phyloP scores from a whole-genome alignment of 306 rosid genomes.

The Ochetophila trinervis region DNA sequence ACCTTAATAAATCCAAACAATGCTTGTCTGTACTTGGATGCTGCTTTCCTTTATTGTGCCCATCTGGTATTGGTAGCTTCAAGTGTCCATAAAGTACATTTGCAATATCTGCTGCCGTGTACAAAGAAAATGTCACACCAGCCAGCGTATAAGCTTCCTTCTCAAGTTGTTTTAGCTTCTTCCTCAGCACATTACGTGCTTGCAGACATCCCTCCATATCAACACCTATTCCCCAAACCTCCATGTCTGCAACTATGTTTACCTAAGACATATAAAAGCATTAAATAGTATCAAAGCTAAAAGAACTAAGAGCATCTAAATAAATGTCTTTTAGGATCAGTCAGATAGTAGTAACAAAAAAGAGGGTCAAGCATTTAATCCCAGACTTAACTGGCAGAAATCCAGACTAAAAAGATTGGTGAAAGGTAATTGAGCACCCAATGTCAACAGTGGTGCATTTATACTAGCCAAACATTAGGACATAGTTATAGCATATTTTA shows the following conservation, averaged over 20 bases:
- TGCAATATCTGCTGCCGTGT: slow-evolving; percentile 86
- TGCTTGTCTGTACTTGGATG: slow-evolving; percentile 95
- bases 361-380: too few species aligned
- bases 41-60: slow-evolving; percentile 66
- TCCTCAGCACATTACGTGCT: slow-evolving; percentile 76
- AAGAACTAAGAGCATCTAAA: neutral
- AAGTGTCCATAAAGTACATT: slow-evolving; percentile 70
- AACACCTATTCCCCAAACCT: slow-evolving; percentile 91
- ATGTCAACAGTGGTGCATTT: slow-evolving; percentile 1
- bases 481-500: neutral
- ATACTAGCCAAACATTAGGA: neutral
- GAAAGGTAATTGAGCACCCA: slow-evolving; percentile 1
- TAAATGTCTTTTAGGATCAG: neutral
- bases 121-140: slow-evolving; percentile 75
- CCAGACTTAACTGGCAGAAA: too few species aligned
- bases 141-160: slow-evolving; percentile 86
- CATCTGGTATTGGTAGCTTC: slow-evolving; percentile 77
- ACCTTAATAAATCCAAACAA: slow-evolving; percentile 88
- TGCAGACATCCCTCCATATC: slow-evolving; percentile 86
- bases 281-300: slow-evolving; percentile 26
- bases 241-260: slow-evolving; percentile 93
- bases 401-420: neutral
- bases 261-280: slow-evolving; percentile 45
- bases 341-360: slow-evolving; percentile 15
- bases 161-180: slow-evolving; percentile 73